Evolutionary conservation across 2,329 filamentous ascomycete genomes (phyloP).

Genomic region (Ceratocystis destructans): DNA sequence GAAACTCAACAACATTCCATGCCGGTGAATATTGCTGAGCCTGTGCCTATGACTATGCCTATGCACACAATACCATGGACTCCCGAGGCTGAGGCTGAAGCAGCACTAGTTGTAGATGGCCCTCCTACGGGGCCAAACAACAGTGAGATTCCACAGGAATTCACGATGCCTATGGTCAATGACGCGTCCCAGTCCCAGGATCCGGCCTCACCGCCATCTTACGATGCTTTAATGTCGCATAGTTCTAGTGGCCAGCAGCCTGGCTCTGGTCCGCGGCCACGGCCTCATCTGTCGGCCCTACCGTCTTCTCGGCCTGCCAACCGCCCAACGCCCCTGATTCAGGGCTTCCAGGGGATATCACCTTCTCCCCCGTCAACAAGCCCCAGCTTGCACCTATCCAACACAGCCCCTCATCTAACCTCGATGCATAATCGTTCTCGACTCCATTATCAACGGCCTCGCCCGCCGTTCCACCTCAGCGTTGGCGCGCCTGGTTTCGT

Average conservation of each 20-base stretch:
- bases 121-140: conserved; percentile 18
- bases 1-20: background rate
- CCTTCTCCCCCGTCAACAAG: background rate
- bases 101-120: conserved; percentile 17
- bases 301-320: background rate
- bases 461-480: conserved; percentile 3
- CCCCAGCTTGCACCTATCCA: background rate
- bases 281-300: background rate
- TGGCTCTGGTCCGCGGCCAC: background rate
- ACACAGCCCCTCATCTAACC: background rate
- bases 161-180: conserved; percentile 10
- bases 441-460: background rate
- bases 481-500: conserved; percentile 6
- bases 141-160: conserved; percentile 15
- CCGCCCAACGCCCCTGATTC: conserved; percentile 5
- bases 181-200: background rate
- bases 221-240: conserved; percentile 15
- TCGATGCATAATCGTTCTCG: background rate
- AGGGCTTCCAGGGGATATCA: background rate
- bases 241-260: background rate
- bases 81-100: conserved; percentile 16
- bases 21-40: background rate
- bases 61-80: conserved; percentile 12
- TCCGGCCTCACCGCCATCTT: conserved; percentile 13
- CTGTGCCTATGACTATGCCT: background rate